Evolutionary conservation across 1,284 basidiomycete genomes (phyloP).

Genomic region (Athelia psychrophila): DNA sequence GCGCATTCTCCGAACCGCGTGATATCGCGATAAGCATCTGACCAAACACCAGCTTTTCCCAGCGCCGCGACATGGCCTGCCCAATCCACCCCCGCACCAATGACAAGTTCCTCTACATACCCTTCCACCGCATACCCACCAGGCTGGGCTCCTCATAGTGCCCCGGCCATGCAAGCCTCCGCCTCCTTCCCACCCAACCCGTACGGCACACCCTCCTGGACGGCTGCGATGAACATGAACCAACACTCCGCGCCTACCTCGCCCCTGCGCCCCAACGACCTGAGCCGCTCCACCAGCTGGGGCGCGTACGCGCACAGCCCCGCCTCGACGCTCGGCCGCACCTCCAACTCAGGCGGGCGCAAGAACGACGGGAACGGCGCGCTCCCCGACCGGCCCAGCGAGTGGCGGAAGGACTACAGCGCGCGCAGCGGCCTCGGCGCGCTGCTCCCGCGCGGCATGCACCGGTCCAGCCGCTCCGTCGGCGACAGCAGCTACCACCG

Average conservation of each 20-base stretch:
- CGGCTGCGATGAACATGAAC: background rate
- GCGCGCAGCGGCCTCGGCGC: background rate
- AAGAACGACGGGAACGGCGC: background rate
- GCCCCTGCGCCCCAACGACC: background rate
- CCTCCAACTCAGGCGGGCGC: background rate
- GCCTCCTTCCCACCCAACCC: no score
- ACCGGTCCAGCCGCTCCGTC: background rate
- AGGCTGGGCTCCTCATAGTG: no score
- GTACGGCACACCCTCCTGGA: background rate
- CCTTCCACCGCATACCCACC: no score
- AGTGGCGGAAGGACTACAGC: background rate
- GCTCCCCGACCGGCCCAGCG: background rate
- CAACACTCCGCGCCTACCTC: background rate
- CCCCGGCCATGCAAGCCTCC: no score
- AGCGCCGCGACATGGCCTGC: background rate
- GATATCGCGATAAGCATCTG: background rate
- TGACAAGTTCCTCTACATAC: no score
- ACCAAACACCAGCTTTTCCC: background rate
- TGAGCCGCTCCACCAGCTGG: background rate
- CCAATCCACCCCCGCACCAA: no score
- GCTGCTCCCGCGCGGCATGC: background rate
- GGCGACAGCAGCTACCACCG: background rate
- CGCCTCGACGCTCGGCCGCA: background rate
- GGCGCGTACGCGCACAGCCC: background rate
- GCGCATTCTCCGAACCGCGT: no score